Evolutionary conservation across 805 yeast genomes (phyloP).

Genomic region (Ascoidea asiatica): DNA sequence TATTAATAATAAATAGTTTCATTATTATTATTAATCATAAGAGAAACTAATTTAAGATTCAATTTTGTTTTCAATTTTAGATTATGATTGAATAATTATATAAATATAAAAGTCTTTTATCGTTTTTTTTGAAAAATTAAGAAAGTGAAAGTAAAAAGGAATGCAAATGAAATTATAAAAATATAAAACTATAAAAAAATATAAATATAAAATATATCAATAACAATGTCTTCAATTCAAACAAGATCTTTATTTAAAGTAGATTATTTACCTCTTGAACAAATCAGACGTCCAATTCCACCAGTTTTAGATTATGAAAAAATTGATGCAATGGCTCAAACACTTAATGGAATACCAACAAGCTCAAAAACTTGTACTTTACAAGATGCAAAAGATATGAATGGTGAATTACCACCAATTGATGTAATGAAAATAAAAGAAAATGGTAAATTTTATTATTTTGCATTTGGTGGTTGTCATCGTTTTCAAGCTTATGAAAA

Average conservation of each 20-base stretch:
- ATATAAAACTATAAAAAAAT: too few relatives aligned
- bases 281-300: constrained; percentile 70
- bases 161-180: too few relatives aligned
- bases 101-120: too few relatives aligned
- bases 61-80: too few relatives aligned
- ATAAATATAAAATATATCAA: too few relatives aligned
- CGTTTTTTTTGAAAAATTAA: too few relatives aligned
- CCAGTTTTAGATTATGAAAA: constrained; percentile 69
- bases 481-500: constrained; percentile 77
- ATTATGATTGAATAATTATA: too few relatives aligned
- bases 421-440: constrained; percentile 64
- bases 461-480: constrained; percentile 88
- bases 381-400: constrained; percentile 20
- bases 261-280: constrained; percentile 47
- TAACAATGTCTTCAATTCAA: constrained; percentile 64
- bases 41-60: too few relatives aligned
- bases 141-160: too few relatives aligned
- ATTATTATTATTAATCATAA: too few relatives aligned
- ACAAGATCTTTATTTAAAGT: constrained; percentile 37
- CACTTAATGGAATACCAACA: constrained; percentile 48
- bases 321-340: constrained; percentile 69
- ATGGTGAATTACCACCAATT: constrained; percentile 68
- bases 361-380: constrained; percentile 47
- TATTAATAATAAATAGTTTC: too few relatives aligned
- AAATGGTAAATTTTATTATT: constrained; percentile 46